Conservation (phyloP, 208 protist species). For the Leishmania braziliensis region DNA sequence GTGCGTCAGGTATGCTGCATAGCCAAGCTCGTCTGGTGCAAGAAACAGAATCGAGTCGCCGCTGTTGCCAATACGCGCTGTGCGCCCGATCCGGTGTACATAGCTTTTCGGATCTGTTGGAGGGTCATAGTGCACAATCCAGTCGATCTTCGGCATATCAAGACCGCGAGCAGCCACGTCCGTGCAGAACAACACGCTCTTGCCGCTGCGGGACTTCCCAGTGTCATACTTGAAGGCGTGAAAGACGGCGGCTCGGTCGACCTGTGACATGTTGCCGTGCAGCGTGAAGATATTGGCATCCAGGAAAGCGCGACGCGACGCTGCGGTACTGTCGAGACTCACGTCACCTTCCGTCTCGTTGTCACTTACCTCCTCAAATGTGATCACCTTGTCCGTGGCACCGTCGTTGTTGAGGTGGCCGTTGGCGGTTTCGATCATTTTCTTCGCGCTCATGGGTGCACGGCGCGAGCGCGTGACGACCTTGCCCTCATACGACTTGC, state of each 20-base stretch:
- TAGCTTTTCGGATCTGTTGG: constrained; percentile 95
- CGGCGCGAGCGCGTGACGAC: constrained; percentile 27
- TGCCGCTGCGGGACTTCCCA: constrained; percentile 43
- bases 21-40: constrained; percentile 87
- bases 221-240: constrained; percentile 79
- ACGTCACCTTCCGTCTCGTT: constrained; percentile 20
- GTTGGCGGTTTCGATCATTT: constrained; percentile 61
- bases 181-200: constrained; percentile 95
- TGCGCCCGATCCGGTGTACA: constrained; percentile 96
- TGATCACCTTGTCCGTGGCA: constrained; percentile 47
- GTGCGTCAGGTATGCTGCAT: constrained; percentile 85
- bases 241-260: constrained; percentile 92
- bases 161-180: constrained; percentile 95
- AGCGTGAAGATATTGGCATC: constrained; percentile 91
- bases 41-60: constrained; percentile 95
- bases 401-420: constrained; percentile 40
- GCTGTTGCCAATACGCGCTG: constrained; percentile 94
- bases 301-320: constrained; percentile 60
- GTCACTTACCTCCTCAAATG: constrained; percentile 93
- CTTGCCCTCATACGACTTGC: constrained; percentile 34
- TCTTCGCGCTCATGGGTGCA: constrained; percentile 42
- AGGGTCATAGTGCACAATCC: constrained; percentile 98
- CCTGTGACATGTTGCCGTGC: constrained; percentile 95
- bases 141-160: constrained; percentile 95
- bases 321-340: constrained; percentile 6